Base-by-base conservation (phyloP, 1,139 yeast genomes). In the Zygosaccharomyces sapae region DNA sequence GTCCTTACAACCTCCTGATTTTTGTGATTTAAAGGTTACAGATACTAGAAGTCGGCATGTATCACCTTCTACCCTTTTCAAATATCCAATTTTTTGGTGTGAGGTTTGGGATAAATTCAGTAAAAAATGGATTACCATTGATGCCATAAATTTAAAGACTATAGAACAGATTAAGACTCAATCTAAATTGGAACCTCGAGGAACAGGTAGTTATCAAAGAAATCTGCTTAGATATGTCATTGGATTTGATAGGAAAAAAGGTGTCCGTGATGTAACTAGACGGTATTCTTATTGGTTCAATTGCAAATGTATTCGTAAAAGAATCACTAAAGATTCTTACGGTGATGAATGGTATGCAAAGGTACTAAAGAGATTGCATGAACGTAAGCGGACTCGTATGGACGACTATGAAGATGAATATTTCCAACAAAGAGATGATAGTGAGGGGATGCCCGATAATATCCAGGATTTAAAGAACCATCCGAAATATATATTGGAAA, bases 1-100 rank as follows among this genome's bases (percentile, higher is more conserved):
- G 57, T 89, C 96, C 0, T 58, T 90, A 20, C 99, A 94, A 61
- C 92, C 96, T 0, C 90, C 96, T 0, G 97, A 92, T 62, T 84
- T 81, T 57, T 81, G 92, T 0, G 70, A 79, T 51, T 38, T 56
- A 36, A 62, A 60, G 43, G 44, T 41, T n/a, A 29, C 37, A 4
- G 34, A 40, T 30, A 30, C 44, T 5, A 19, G 42, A 18, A 39
- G 29, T 3, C 20, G 35, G 4, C 38, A 43, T 10, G 37, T 33
- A 25, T 20, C 44, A 4, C 36, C 33, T 12, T 49, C 46, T 39
- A 50, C 43, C 37, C 48, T 30, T 49, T 50, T 38, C 38, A 64
- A 62, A 3, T 83, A 71, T 59, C 97, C 97, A 0, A 73, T 88
- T 0, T 88, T 85, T 61, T 92, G 98, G 98, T 82, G 81, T 12